Evolutionary conservation across 768 basidiomycete genomes (phyloP), one percentile per base, ranked within the genome.

Genomic region (Lactifluus rugatus): DNA sequence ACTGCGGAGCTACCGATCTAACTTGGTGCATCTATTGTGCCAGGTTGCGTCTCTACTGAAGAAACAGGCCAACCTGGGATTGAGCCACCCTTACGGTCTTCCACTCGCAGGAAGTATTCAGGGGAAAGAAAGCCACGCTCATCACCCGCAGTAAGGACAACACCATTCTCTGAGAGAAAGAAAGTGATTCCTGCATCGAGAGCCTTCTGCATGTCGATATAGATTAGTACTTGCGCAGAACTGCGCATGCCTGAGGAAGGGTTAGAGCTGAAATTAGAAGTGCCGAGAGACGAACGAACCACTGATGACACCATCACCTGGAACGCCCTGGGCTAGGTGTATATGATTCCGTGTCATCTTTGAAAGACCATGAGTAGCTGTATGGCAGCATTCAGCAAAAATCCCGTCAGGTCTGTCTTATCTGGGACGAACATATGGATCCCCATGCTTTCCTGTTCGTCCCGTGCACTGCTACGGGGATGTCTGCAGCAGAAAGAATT

Each of bases 301-400:
- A 62, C 89, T 93, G 52, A 86, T 79, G 48, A 89, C 83, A 5
- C 79, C 78, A 2, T 82, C 72, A 1, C 82, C 81, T 2, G 77
- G 73, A 3, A 89, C 72, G 36, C 87, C 85, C 68, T 93, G 87
- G 0, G 94, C 93, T 14, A 96, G 76, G 70, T 99, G 95, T 39
- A 98, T 87, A 66, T 97, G 93, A 66, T 93, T 95, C 25, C 95
- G 77, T 13, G 72, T 77, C 93, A 94, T 96, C 61, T 78, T 84
- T 0, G 86, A 91, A 17, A 96, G 70, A 0, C 93, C 93, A 62
- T 82, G 72, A 7, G 72, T 74, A 14, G 76, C 91, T 93, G 61
- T n/a, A 48, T 13, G 28, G 26, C 28, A 36, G 48, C 46, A 17
- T 11, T 42, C 17, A 64, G 50, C 8, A 32, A 48, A 48, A 10